Base-by-base conservation (phyloP, 495 filamentous ascomycete species). In the Thozetella sp. region DNA sequence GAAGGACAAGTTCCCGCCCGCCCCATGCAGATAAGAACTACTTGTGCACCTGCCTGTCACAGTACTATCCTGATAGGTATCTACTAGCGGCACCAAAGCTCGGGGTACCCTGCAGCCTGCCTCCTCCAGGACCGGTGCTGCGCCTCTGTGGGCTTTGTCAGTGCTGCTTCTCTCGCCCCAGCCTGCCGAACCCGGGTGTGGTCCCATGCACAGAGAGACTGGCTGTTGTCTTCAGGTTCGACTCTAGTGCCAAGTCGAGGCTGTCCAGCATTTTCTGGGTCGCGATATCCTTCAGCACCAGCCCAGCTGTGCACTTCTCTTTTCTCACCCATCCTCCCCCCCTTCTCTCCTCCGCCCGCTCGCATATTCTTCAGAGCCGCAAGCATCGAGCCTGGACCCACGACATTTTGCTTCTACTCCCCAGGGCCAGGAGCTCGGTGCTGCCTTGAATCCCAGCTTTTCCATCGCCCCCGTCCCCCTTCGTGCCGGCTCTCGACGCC, bases 201-300 rank as follows among this genome's bases (percentile, higher is more conserved):
- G 43, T 48, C 43, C 43, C 43, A 48, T 48, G 43, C 43, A 48
- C 43, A 10, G 20, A 10, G 20, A 48, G 43, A 48, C 43, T 48
- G n/a, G 20, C 43, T 48, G n/a, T 48, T n/a, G 43, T 48, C 43
- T 48, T 48, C 43, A 48, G 43, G 43, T 48, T 48, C n/a, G n/a
- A 48, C 43, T 48, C 43, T 10, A 48, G 10, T 48, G 43, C 43
- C 43, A 48, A 20, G 43, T 48, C n/a, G 20, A 11, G 43, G 11
- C 43, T 20, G n/a, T 19, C 43, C 43, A 48, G 43, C 43, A 48
- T 19, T 48, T 48, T 48, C 43, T 48, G 43, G n/a, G 43, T 48
- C 43, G 43, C 43, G 43, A 48, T 20, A 48, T 48, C 43, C 43
- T 19, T n/a, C 10, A 19, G 43, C 43, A 48, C 43, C 43, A 48